Base-by-base conservation (phyloP, 768 basidiomycete species). In the Xerocomellus amylosporus region DNA sequence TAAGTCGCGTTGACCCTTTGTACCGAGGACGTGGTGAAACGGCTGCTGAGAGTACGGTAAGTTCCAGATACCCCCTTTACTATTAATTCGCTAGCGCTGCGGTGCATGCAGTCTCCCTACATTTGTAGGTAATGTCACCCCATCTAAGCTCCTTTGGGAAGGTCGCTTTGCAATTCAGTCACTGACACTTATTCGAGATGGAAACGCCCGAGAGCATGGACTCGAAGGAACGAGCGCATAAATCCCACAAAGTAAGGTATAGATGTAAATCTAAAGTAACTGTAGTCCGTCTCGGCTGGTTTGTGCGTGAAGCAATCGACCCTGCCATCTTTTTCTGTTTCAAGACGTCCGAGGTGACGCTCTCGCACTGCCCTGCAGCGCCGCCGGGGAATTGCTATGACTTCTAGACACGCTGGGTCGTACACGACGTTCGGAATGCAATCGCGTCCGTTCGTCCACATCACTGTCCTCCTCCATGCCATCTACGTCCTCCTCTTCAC, bases 401-500 rank as follows among this genome's bases (percentile, higher is more conserved):
- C 81, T 83, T 67, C 81, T 73, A 68, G 81, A 78, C 56, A 74
- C 76, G 56, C 65, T 57, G 6, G 59, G 55, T 56, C 53, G 61
- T 59, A 54, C 58, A 45, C 53, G 66, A 49, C 41, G 64, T 50
- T 67, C 60, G 41, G 71, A 71, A 51, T 61, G 69, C 49, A 71
- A 41, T 54, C 60, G 63, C 45, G 69, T 71, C 71, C 69, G 64
- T 64, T 84, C 78, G 70, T 80, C 75, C 53, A 69, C 75, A 67
- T 78, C 71, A 69, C 73, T 69, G 55, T 77, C 79, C 46, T 74
- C 73, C 51, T 77, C 77, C 41, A 72, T 73, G 19, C 77, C 79
- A 33, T 77, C 77, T 17, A 36, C 19, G 19, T 71, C 71, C 10
- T 84, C 83, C 46, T 85, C 85, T 46, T 84, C 86, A 39, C 77